A percentile compares a stretch with the other conserved stretches of the same genome.
phyloP scores from a whole-genome alignment of 2,329 filamentous ascomycete species.

The Exutisphaerella laricina region DNA sequence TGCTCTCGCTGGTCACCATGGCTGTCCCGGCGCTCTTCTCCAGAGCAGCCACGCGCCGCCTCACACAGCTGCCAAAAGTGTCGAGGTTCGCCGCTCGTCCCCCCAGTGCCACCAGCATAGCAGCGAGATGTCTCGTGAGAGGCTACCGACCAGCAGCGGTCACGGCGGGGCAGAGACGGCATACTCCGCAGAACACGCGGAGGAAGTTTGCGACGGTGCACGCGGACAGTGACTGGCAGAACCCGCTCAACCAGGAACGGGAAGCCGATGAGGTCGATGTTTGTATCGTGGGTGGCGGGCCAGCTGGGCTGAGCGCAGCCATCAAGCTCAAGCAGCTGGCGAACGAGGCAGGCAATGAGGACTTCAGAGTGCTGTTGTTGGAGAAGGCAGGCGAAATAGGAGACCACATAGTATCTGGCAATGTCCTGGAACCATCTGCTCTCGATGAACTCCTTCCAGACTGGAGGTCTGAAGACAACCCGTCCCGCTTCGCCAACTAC shows the following conservation, averaged over 20 bases:
- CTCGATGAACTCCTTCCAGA: conserved; percentile 88
- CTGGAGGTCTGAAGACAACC: conserved; percentile 86
- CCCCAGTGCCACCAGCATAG: conserved; percentile 14
- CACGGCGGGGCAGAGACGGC: conserved; percentile 33
- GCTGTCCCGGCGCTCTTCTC: conserved; percentile 21
- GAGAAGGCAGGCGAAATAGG: conserved; percentile 96
- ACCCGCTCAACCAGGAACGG: conserved; percentile 60
- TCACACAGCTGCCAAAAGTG: conserved; percentile 13
- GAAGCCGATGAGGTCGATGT: conserved; percentile 94
- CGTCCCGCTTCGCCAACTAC: conserved; percentile 76
- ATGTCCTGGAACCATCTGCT: conserved; percentile 84
- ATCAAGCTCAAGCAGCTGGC: conserved; percentile 94
- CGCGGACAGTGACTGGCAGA: conserved; percentile 39
- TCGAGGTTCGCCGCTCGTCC: conserved; percentile 8
- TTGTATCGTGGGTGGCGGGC: conserved; percentile 94
- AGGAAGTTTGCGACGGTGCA: conserved; percentile 31
- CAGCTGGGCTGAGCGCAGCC: conserved; percentile 83
- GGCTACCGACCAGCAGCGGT: conserved; percentile 31
- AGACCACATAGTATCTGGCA: conserved; percentile 91
- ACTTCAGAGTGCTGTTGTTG: conserved; percentile 85
- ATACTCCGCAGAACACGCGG: conserved; percentile 28
- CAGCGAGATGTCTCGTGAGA: conserved; percentile 22
- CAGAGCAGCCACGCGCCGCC: conserved; percentile 18
- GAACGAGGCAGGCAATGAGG: conserved; percentile 89
- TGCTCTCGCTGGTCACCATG: conserved; percentile 14